Evolutionary conservation across 495 filamentous ascomycete genomes (phyloP).

Genomic region (Neohortaea acidophila): DNA sequence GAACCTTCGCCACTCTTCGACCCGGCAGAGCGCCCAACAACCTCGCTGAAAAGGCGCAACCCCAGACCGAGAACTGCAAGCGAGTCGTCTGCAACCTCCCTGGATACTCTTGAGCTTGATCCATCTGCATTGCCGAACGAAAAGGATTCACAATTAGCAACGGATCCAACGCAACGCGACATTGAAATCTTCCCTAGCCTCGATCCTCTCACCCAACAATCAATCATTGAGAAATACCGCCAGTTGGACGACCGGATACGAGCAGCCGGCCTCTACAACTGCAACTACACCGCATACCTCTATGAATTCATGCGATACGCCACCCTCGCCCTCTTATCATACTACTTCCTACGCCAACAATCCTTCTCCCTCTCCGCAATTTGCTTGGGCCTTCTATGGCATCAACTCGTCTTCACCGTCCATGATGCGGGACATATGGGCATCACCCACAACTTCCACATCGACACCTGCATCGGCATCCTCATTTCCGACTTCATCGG

Average conservation of each 20-base stretch:
- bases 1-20: conserved; percentile 29
- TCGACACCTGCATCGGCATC: conserved; percentile 76
- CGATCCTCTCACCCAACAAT: conserved; percentile 57
- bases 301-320: conserved; percentile 63
- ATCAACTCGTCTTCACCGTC: conserved; percentile 86
- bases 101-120: conserved; percentile 31
- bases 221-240: conserved; percentile 69
- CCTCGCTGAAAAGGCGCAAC: conserved; percentile 3
- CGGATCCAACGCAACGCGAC: conserved; percentile 39
- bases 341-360: conserved; percentile 48
- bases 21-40: conserved; percentile 7
- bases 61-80: conserved; percentile 10
- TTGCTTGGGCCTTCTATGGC: conserved; percentile 79
- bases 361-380: conserved; percentile 66
- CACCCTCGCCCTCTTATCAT: conserved; percentile 46
- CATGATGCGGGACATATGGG: conserved; percentile 98
- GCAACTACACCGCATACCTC: conserved; percentile 70
- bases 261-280: conserved; percentile 64
- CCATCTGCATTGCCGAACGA: conserved; percentile 45
- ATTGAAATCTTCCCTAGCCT: conserved; percentile 67
- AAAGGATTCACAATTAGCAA: background rate
- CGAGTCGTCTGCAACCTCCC: conserved; percentile 27
- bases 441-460: conserved; percentile 76
- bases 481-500: conserved; percentile 82
- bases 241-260: conserved; percentile 52